Base-by-base conservation (phyloP, 2,329 filamentous ascomycete genomes). In the Chaetothyriales sp. region DNA sequence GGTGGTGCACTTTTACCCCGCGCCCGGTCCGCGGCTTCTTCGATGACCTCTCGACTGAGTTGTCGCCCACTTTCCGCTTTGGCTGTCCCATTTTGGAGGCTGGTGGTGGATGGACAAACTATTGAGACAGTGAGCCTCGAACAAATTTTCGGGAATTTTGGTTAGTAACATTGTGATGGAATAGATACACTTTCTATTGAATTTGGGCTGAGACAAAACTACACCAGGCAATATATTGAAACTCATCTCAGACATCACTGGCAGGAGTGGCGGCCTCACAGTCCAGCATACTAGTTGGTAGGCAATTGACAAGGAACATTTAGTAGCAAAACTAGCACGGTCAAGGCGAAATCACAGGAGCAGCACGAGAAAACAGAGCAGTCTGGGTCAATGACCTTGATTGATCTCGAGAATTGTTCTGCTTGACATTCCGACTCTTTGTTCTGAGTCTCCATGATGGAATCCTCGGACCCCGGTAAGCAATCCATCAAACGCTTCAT, bases 401-500 rank as follows among this genome's bases (percentile, higher is more conserved):
- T 20, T 22, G 25, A 45, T 22, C 19, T 2, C 10, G 25, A 45
- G 43, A 26, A 36, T 47, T 25, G 46, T 26, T 15, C 46, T 47
- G 46, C 18, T 25, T 26, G 46, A 19, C 28, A 26, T 12, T 47
- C 28, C 15, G 19, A 39, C 20, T 36, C 12, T 45, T 46, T 45
- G 47, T 49, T 42, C 36, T 43, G 20, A 46, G 22, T 49, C 47
- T 43, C 42, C 47, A 49, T 52, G 39, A 22, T 25, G 12, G 19
- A 26, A 18, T 36, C 36, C 32, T 43, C 20, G 26, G 47, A 43
- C 54, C 53, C 56, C 54, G 53, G 55, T 57, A 56, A 55, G 56
- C 53, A 58, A 57, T 48, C 54, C 43, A 49, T 28, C 56, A 54
- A 57, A 53, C 55, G 57, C 57, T 60, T 56, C 58, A 59, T 52